phyloP scores from a whole-genome alignment of 257 asterid genomes.

The Lycium barbarum region DNA sequence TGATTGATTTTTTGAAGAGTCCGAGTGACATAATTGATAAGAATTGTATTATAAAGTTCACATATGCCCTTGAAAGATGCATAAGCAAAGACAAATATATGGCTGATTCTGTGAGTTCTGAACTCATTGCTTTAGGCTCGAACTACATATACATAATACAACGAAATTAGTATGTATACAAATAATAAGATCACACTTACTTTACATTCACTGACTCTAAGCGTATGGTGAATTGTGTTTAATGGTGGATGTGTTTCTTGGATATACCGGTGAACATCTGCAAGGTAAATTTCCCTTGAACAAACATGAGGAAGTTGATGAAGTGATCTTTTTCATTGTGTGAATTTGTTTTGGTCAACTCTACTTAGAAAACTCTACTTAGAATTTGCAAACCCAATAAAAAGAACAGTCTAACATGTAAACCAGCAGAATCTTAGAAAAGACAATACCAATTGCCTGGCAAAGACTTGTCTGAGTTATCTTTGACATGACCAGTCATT shows the following conservation, averaged over 20 bases:
- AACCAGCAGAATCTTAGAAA: constrained; percentile 12
- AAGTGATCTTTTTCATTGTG: background rate
- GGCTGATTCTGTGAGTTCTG: background rate
- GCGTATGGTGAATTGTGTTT: background rate
- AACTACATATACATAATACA: background rate
- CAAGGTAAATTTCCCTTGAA: background rate
- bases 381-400: constrained; percentile 27
- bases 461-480: constrained; percentile 50
- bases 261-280: background rate
- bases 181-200: background rate
- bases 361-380: constrained; percentile 32
- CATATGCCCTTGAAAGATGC: background rate
- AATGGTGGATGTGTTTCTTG: background rate
- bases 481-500: constrained; percentile 63
- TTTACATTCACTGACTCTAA: background rate
- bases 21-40: too few relatives aligned
- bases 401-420: constrained; percentile 10
- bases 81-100: background rate
- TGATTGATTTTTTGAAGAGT: too few relatives aligned
- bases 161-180: background rate
- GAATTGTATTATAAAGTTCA: background rate
- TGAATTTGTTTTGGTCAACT: constrained; percentile 32
- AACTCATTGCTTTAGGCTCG: background rate
- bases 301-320: background rate
- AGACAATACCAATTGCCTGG: constrained; percentile 42